A percentile compares a stretch with the other conserved stretches of the same genome.
Conservation (phyloP, 2,329 filamentous ascomycete genomes). For the Fusarium udum region DNA sequence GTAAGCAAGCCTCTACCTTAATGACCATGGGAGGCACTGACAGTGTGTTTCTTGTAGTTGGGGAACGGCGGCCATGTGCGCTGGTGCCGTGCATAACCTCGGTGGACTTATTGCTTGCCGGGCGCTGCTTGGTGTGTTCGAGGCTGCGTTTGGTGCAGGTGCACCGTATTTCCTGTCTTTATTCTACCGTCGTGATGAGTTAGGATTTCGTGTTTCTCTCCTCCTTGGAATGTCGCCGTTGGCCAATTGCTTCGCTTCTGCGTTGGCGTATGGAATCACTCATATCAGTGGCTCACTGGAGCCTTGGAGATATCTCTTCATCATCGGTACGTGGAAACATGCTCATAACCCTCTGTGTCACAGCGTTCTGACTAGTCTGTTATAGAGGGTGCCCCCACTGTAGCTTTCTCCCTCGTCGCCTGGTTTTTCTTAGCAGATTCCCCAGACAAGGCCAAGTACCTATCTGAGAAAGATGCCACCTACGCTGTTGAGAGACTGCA, state of each 20-base stretch:
- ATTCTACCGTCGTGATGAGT: slow-evolving; percentile 22
- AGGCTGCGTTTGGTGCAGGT: slow-evolving; percentile 27
- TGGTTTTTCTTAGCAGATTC: slow-evolving; percentile 29
- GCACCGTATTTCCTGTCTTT: slow-evolving; percentile 25
- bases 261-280: slow-evolving; percentile 18
- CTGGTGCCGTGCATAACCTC: slow-evolving; percentile 16
- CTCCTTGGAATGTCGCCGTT: slow-evolving; percentile 20
- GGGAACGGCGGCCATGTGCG: slow-evolving; percentile 25
- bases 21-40: accelerated
- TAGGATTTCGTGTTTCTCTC: slow-evolving; percentile 21
- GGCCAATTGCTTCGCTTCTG: slow-evolving; percentile 19
- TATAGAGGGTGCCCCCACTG: slow-evolving; percentile 16
- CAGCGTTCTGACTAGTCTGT: not conserved
- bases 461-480: not conserved
- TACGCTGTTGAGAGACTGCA: slow-evolving; percentile 3
- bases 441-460: slow-evolving; percentile 4
- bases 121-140: slow-evolving; percentile 18
- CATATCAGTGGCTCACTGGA: slow-evolving; percentile 16
- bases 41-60: not conserved
- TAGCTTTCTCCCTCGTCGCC: slow-evolving; percentile 4
- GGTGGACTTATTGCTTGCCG: slow-evolving; percentile 8
- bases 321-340: not conserved
- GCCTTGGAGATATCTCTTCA: slow-evolving; percentile 18
- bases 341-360: too few species aligned
- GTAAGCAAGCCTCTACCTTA: not conserved